Evolutionary conservation across 2,329 filamentous ascomycete species (phyloP), one percentile per base, ranked within the genome.

Genomic region (Cryphonectria radicalis): DNA sequence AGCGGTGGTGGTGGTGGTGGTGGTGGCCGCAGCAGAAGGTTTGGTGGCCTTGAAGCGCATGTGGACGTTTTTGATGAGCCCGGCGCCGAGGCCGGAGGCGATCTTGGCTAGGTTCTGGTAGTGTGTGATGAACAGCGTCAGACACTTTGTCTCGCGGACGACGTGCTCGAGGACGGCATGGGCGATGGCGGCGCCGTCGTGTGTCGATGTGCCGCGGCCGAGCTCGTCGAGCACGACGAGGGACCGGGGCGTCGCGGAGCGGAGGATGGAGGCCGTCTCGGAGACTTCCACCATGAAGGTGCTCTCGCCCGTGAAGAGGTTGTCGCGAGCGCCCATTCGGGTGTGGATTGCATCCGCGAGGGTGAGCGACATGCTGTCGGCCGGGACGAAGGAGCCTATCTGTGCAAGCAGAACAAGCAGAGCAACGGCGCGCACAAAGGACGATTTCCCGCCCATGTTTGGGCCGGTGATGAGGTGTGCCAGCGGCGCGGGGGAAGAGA

Each of bases 391-490:
- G 53, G 93, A 97, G 66, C 96, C 96, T 74, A 98, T 92, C 79
- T 99, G 96, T 10, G 94, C 94, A 84, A 99, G 95, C 77, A 99
- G 95, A 64, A 92, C 89, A 74, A 98, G 94, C 8, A 99, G 89
- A 13, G 96, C 95, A 62, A 97, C 90, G 75, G 95, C 93, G 68
- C 96, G 93, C 32, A 99, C 95, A 80, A 97, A 99, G 71, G 92
- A 96, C n/a, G 94, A 97, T 79, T 99, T 99, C 70, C 96, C 96
- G 77, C 96, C 96, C 96, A 99, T 99, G 83, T 99, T 99, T 42
- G 96, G 96, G 0, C 96, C 96, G 0, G 96, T 99, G 77, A 99
- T 91, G 70, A 98, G 91, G 75, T 98, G 89, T 2, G 94, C 93
- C 7, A 93, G 87, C 0, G 90, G 88, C 0, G 85, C 79, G 1